These are phyloP conservation scores for Emergomyces orientalis DNA, from an alignment of 2,329 filamentous ascomycete species.

Conservation along the genomic window DNA sequence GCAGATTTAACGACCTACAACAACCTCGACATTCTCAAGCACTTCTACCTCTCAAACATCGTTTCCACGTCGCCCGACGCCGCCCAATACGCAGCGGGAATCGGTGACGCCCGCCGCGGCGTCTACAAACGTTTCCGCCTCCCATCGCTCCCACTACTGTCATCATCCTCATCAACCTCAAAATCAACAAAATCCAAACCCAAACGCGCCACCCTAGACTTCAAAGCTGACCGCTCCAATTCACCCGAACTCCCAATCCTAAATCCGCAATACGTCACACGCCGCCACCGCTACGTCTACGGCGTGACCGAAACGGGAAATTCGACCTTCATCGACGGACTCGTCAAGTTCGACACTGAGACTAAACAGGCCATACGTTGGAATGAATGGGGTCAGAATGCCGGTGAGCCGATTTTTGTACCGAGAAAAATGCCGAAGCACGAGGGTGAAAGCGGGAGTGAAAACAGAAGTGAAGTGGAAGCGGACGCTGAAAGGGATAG, in stretches of 20 bases:
- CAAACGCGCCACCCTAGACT: conserved; percentile 21
- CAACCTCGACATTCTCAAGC: conserved; percentile 54
- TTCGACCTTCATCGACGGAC: conserved; percentile 43
- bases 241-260: conserved; percentile 43
- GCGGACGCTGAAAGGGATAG: neutral
- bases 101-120: conserved; percentile 20
- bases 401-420: conserved; percentile 48
- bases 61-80: conserved; percentile 46
- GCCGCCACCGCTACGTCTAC: conserved; percentile 44
- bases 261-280: conserved; percentile 38
- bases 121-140: conserved; percentile 32
- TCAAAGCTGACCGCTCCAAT: conserved; percentile 18
- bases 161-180: conserved; percentile 8
- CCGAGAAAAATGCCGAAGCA: conserved; percentile 24
- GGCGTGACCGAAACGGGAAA: conserved; percentile 38
- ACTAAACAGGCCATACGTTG: conserved; percentile 36
- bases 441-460: neutral
- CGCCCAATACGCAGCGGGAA: conserved; percentile 35
- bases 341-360: conserved; percentile 45
- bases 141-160: conserved; percentile 21
- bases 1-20: conserved; percentile 59
- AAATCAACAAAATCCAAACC: neutral
- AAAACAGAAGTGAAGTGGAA: neutral
- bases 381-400: conserved; percentile 42
- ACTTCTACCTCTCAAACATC: conserved; percentile 62